Evolutionary conservation across 306 rosid species (phyloP).

Genomic region (Rubus parviflorus): DNA sequence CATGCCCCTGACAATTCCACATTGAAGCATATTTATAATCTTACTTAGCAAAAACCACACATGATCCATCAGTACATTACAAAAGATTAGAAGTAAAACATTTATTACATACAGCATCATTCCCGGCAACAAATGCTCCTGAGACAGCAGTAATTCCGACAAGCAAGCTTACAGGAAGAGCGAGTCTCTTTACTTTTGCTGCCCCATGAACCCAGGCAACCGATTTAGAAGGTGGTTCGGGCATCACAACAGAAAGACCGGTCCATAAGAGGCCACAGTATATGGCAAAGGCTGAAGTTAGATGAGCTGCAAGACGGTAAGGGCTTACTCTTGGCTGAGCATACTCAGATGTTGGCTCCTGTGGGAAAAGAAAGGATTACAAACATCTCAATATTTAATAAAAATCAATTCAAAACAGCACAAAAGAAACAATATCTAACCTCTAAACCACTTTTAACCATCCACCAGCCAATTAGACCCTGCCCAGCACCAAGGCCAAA

Average conservation of each 20-base stretch:
- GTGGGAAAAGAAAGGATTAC: conserved; percentile 27
- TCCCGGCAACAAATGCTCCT: conserved; percentile 95
- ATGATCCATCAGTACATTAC: conserved; percentile 13
- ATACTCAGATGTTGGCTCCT: conserved; percentile 89
- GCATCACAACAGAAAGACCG: conserved; percentile 86
- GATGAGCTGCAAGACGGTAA: conserved; percentile 95
- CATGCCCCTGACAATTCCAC: conserved; percentile 64
- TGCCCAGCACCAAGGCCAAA: conserved; percentile 88
- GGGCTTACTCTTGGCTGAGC: conserved; percentile 96
- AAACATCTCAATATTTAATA: not conserved
- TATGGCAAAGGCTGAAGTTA: conserved; percentile 90
- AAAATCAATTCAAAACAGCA: conserved; percentile 26
- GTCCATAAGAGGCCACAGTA: conserved; percentile 91
- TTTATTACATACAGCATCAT: conserved; percentile 72
- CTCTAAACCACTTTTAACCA: conserved; percentile 86
- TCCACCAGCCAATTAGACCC: conserved; percentile 96
- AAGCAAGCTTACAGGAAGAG: conserved; percentile 69
- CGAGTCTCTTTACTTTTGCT: conserved; percentile 75
- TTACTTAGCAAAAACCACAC: not conserved
- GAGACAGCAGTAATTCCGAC: conserved; percentile 84
- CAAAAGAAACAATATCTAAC: conserved; percentile 24
- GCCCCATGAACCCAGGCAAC: conserved; percentile 83
- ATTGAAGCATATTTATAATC: conserved; percentile 23
- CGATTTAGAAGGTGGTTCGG: conserved; percentile 86
- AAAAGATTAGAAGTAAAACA: conserved; percentile 19